Conservation (phyloP, 2,329 filamentous ascomycete genomes). For the Apiospora koreana region DNA sequence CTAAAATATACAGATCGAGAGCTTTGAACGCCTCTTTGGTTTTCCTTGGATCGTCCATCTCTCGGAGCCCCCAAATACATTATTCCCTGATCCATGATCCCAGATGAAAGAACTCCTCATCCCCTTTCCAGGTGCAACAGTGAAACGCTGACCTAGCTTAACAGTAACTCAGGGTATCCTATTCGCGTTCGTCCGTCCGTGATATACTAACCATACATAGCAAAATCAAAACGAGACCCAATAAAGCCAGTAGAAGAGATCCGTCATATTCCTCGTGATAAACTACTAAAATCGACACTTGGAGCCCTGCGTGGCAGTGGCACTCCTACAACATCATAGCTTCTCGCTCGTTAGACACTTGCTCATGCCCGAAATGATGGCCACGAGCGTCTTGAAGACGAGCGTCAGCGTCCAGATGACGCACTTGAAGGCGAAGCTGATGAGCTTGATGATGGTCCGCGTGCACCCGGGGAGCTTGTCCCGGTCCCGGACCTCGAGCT, state of each 20-base stretch:
- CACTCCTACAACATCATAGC: constrained; percentile 26
- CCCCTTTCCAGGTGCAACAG: neutral
- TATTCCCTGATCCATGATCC: neutral
- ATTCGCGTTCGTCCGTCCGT: neutral
- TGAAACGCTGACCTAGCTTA: neutral
- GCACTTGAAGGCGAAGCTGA: constrained; percentile 57
- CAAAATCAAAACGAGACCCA: neutral
- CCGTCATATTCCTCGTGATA: neutral
- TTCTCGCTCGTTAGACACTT: constrained; percentile 50
- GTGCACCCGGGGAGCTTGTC: constrained; percentile 53
- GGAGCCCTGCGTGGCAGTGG: neutral
- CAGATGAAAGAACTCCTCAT: neutral
- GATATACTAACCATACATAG: neutral
- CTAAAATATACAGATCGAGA: constrained; percentile 13
- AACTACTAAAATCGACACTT: neutral
- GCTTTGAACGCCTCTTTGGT: neutral
- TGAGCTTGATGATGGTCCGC: constrained; percentile 50
- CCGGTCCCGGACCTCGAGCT: constrained; percentile 40
- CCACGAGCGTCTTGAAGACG: constrained; percentile 52
- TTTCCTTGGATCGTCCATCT: neutral
- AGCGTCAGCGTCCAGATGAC: constrained; percentile 60
- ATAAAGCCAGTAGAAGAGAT: neutral
- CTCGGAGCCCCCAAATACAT: neutral
- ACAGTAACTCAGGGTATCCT: constrained; percentile 8
- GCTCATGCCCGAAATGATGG: constrained; percentile 51